These are phyloP conservation scores for Niebla homalea DNA, from an alignment of 495 filamentous ascomycete species.

Conservation along the genomic window DNA sequence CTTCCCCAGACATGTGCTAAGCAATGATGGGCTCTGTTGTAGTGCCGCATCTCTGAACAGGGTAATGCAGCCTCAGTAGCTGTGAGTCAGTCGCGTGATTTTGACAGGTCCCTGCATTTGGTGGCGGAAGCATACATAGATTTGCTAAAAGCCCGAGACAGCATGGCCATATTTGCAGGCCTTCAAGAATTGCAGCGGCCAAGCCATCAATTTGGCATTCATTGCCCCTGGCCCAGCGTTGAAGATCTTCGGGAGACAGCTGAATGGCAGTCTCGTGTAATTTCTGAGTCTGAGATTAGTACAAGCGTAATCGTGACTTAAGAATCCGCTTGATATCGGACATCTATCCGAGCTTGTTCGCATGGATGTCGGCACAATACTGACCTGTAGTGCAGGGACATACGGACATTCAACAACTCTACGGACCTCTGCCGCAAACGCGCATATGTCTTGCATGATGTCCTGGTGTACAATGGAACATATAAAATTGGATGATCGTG, in stretches of 20 bases:
- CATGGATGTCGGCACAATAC: too few relatives aligned
- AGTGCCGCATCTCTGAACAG: conserved; percentile 30
- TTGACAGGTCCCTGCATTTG: background rate
- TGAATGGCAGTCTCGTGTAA: conserved; percentile 23
- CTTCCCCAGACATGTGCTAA: conserved; percentile 31
- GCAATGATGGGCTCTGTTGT: conserved; percentile 25
- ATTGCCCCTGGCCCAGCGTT: conserved; percentile 31
- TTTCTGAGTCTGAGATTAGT: conserved; percentile 20
- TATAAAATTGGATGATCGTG: conserved; percentile 31
- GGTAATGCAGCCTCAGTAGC: conserved; percentile 18
- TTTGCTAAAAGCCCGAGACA: conserved; percentile 26
- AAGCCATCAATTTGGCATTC: conserved; percentile 33
- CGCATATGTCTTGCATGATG: background rate
- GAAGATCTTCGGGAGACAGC: conserved; percentile 11
- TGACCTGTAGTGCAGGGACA: conserved; percentile 10
- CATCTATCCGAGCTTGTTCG: too few relatives aligned
- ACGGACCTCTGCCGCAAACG: conserved; percentile 5
- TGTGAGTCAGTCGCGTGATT: background rate
- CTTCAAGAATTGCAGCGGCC: conserved; percentile 31
- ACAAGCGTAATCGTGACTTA: background rate
- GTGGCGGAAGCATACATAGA: conserved; percentile 24
- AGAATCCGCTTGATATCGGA: conserved; percentile 1
- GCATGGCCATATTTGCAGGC: conserved; percentile 28
- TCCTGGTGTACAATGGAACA: conserved; percentile 13
- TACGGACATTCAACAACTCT: conserved; percentile 8